Evolutionary conservation across 1,139 yeast species (phyloP).

Genomic region (Suhomyces panamericanus): DNA sequence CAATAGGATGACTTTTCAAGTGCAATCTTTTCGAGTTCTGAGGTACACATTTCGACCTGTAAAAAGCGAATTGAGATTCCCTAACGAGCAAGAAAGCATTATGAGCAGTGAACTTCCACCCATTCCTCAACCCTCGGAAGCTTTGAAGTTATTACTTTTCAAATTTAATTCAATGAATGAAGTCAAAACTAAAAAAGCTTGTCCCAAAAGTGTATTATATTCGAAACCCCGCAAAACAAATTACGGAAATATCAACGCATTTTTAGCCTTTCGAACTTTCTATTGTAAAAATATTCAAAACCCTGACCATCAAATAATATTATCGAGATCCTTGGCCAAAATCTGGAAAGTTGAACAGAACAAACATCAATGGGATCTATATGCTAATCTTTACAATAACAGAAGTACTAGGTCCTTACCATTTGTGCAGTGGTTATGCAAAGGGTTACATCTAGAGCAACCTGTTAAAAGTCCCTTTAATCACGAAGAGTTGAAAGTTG

Average conservation of each 20-base stretch:
- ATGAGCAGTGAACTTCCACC: not conserved
- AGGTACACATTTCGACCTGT: not conserved
- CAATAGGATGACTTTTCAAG: no score
- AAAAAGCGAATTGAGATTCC: not conserved
- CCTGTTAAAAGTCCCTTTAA: not conserved
- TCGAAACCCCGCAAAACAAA: not conserved
- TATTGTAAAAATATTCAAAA: slow-evolving; percentile 29
- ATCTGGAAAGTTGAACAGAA: slow-evolving; percentile 31
- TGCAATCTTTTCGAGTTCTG: not conserved
- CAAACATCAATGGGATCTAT: slow-evolving; percentile 31
- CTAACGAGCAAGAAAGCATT: not conserved
- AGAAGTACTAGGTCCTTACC: slow-evolving; percentile 10
- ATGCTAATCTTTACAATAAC: slow-evolving; percentile 31
- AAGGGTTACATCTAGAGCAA: not conserved
- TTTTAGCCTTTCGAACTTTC: slow-evolving; percentile 38
- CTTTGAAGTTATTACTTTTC: slow-evolving; percentile 2
- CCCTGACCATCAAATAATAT: slow-evolving; percentile 23
- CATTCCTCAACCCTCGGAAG: slow-evolving; percentile 7
- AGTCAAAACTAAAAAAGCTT: no score
- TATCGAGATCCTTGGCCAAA: slow-evolving; percentile 27
- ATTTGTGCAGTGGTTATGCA: slow-evolving; percentile 26
- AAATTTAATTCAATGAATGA: slow-evolving; percentile 4
- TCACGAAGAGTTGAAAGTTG: not conserved
- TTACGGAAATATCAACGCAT: slow-evolving; percentile 28
- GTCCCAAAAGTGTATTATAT: no score